These are phyloP conservation scores for Phallus indusiatus DNA, from an alignment of 768 basidiomycete species.

Conservation along the genomic window DNA sequence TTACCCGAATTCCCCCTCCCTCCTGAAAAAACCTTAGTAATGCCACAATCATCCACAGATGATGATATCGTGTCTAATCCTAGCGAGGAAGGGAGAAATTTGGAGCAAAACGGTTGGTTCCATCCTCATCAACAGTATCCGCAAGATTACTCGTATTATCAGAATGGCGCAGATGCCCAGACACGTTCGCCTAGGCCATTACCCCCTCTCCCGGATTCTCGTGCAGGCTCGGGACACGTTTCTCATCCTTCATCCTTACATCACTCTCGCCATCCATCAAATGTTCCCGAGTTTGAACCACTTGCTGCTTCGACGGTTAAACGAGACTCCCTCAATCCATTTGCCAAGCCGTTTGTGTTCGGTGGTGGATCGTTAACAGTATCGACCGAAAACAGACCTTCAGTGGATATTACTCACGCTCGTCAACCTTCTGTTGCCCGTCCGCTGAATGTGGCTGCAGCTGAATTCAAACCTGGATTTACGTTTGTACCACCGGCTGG, in stretches of 20 bases:
- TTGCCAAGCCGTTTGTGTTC: slow-evolving; percentile 80
- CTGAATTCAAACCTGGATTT: slow-evolving; percentile 78
- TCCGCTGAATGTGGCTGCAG: slow-evolving; percentile 69
- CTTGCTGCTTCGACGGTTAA: slow-evolving; percentile 4
- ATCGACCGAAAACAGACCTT: slow-evolving; percentile 14
- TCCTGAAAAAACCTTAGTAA: slow-evolving; percentile 28
- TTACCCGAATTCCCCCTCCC: slow-evolving; percentile 76
- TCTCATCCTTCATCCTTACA: slow-evolving; percentile 23
- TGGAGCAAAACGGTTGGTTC: not conserved
- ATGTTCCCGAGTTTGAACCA: slow-evolving; percentile 13
- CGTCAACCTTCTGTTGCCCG: slow-evolving; percentile 45
- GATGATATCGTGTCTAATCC: slow-evolving; percentile 81
- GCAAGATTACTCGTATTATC: slow-evolving; percentile 3
- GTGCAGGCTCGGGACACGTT: slow-evolving; percentile 51
- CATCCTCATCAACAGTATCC: not conserved
- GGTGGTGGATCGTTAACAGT: slow-evolving; percentile 25
- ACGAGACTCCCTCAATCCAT: slow-evolving; percentile 50
- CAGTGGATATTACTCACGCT: slow-evolving; percentile 24
- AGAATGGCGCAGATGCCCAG: slow-evolving; percentile 2
- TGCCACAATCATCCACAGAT: slow-evolving; percentile 14
- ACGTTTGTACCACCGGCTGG: slow-evolving; percentile 67
- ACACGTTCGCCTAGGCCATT: slow-evolving; percentile 32
- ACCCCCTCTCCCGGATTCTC: slow-evolving; percentile 57
- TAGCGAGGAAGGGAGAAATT: slow-evolving; percentile 51
- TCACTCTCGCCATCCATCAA: slow-evolving; percentile 14